Conservation (phyloP, 192 early-diverging fungal species). For the Jimgerdemannia flammicorona region DNA sequence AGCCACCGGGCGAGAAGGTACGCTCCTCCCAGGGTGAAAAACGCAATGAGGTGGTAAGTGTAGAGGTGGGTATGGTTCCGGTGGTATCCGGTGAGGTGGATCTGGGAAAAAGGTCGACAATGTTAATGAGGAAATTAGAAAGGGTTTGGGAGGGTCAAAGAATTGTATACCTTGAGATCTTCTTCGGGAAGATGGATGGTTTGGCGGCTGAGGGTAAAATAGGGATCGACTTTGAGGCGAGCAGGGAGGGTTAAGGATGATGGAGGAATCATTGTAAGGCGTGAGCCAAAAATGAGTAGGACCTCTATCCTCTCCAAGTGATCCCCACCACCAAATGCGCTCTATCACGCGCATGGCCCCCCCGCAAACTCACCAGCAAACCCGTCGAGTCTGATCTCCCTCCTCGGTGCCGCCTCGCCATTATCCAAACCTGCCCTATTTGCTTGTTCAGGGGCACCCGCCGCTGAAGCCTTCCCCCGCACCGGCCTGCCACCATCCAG, state of each 20-base stretch:
- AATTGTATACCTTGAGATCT: constrained; percentile 41
- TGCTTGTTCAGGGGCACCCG: not conserved
- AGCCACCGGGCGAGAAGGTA: constrained; percentile 87
- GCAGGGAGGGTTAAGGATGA: too few relatives aligned
- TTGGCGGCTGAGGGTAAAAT: constrained; percentile 4
- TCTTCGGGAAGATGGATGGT: constrained; percentile 64
- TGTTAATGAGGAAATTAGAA: not conserved
- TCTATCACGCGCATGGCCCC: not conserved
- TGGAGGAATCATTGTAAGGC: not conserved
- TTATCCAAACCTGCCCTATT: not conserved
- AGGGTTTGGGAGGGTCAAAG: not conserved
- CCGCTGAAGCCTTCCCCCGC: not conserved
- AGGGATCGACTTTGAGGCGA: too few relatives aligned
- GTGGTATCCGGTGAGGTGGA: constrained; percentile 62
- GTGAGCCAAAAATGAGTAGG: too few relatives aligned
- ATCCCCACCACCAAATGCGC: too few relatives aligned
- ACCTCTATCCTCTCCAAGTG: too few relatives aligned
- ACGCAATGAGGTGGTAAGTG: constrained; percentile 60
- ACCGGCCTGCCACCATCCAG: not conserved
- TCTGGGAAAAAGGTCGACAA: constrained; percentile 4
- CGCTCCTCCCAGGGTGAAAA: constrained; percentile 65
- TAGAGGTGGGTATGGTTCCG: constrained; percentile 42
- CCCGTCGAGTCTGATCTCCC: constrained; percentile 1
- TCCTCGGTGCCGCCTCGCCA: constrained; percentile 15
- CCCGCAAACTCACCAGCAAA: not conserved